phyloP scores from a whole-genome alignment of 2,329 filamentous ascomycete genomes.

The Fusarium citri region DNA sequence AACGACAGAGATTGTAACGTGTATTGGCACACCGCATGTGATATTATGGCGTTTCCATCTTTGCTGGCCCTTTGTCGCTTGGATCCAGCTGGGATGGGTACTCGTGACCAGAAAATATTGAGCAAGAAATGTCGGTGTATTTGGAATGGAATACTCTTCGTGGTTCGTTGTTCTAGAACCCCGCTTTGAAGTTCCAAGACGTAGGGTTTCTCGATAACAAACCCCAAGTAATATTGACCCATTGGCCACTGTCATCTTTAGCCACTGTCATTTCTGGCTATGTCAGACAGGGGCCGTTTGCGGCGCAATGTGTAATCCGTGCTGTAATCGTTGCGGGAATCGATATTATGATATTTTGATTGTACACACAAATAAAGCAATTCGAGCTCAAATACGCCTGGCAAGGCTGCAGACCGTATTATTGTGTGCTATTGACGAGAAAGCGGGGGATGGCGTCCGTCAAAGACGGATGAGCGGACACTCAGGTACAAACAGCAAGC shows the following conservation, averaged over 20 bases:
- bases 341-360: background rate
- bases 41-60: slow-evolving; percentile 30
- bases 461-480: slow-evolving; percentile 28
- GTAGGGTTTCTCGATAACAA: slow-evolving; percentile 4
- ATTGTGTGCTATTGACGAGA: slow-evolving; percentile 37
- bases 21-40: slow-evolving; percentile 38
- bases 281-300: background rate
- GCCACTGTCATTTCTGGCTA: background rate
- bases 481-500: slow-evolving; percentile 31
- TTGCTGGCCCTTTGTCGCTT: slow-evolving; percentile 21
- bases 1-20: slow-evolving; percentile 5
- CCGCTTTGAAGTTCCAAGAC: slow-evolving; percentile 30
- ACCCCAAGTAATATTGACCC: slow-evolving; percentile 17
- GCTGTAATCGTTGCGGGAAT: background rate
- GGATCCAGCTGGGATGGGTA: slow-evolving; percentile 27
- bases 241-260: background rate
- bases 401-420: slow-evolving; percentile 45
- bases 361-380: slow-evolving; percentile 9
- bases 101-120: slow-evolving; percentile 38
- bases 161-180: slow-evolving; percentile 29
- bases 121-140: slow-evolving; percentile 48
- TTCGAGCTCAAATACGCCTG: slow-evolving; percentile 23
- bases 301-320: background rate
- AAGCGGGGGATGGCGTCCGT: slow-evolving; percentile 40
- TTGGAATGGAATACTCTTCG: slow-evolving; percentile 13